Percentiles rank a stretch among this genome's conserved stretches.
phyloP scores from a whole-genome alignment of 805 yeast genomes.

The Candida yuanshanica region DNA sequence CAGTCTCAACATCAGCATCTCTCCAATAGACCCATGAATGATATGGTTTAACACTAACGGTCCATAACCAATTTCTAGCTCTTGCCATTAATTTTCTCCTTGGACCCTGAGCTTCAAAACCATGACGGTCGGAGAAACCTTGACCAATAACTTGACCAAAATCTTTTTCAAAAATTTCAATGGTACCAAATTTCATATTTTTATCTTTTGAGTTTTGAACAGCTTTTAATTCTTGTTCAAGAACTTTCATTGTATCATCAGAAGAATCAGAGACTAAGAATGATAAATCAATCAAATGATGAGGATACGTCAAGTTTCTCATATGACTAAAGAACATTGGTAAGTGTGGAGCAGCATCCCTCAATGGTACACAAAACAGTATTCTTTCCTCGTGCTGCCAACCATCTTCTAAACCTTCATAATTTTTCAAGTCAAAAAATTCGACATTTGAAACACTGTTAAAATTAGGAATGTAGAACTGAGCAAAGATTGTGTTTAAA shows the following conservation, averaged over 20 bases:
- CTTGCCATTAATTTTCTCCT: conserved; percentile 93
- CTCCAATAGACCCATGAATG: conserved; percentile 98
- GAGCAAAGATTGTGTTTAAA: conserved; percentile 6
- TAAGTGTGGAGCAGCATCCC: conserved; percentile 88
- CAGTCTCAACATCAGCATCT: conserved; percentile 92
- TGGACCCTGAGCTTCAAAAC: conserved; percentile 94
- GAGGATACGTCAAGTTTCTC: conserved; percentile 80
- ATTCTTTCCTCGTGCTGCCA: conserved; percentile 81
- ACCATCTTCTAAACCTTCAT: conserved; percentile 69
- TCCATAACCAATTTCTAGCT: conserved; percentile 91
- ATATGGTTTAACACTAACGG: conserved; percentile 84
- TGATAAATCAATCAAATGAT: conserved; percentile 74
- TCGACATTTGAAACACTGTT: conserved; percentile 39
- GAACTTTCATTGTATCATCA: conserved; percentile 76
- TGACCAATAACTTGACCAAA: conserved; percentile 94
- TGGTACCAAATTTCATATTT: conserved; percentile 65
- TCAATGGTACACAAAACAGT: conserved; percentile 80
- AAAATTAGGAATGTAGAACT: conserved; percentile 31
- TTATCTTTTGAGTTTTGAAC: conserved; percentile 65
- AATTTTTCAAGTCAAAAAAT: conserved; percentile 67
- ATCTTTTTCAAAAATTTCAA: conserved; percentile 86
- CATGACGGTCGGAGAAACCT: conserved; percentile 90
- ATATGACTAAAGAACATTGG: conserved; percentile 87
- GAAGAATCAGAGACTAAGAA: conserved; percentile 87
- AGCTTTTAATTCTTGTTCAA: conserved; percentile 50